These are phyloP conservation scores for Serpula lacrymans DNA, from an alignment of 768 basidiomycete genomes.

Conservation along the genomic window DNA sequence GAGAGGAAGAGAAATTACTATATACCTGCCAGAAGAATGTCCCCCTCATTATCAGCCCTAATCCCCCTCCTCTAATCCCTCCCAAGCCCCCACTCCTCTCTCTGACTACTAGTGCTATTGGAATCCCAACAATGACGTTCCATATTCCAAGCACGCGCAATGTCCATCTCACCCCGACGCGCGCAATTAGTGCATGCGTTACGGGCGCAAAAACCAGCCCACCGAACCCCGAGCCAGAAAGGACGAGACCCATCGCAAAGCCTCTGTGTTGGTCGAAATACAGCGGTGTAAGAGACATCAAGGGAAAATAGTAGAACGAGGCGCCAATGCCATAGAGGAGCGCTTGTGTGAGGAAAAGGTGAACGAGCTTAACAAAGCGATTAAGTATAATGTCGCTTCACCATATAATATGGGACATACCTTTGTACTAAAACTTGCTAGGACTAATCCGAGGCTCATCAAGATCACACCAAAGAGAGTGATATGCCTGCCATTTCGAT, in stretches of 20 bases:
- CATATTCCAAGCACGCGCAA: slow-evolving; percentile 39
- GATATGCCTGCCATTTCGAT: slow-evolving; percentile 31
- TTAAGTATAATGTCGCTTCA: neutral
- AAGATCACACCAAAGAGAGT: slow-evolving; percentile 33
- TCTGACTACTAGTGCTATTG: slow-evolving; percentile 33
- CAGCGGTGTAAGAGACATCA: slow-evolving; percentile 38
- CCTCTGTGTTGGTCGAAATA: slow-evolving; percentile 45
- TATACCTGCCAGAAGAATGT: slow-evolving; percentile 40
- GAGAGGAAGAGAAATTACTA: neutral
- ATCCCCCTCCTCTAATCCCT: slow-evolving; percentile 17
- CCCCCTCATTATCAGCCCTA: slow-evolving; percentile 35
- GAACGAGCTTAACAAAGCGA: slow-evolving; percentile 33
- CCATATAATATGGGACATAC: slow-evolving; percentile 16
- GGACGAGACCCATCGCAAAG: slow-evolving; percentile 41
- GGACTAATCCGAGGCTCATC: slow-evolving; percentile 40
- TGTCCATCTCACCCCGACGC: slow-evolving; percentile 31
- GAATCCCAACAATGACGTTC: slow-evolving; percentile 36
- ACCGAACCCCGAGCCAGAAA: slow-evolving; percentile 40
- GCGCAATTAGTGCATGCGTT: slow-evolving; percentile 32
- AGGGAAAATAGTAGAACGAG: slow-evolving; percentile 42
- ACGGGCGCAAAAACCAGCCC: slow-evolving; percentile 42
- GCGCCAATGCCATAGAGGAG: slow-evolving; percentile 41
- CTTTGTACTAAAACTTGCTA: slow-evolving; percentile 36
- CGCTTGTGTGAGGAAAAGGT: slow-evolving; percentile 40
- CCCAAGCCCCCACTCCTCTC: slow-evolving; percentile 20